phyloP scores from a whole-genome alignment of 495 filamentous ascomycete species.

The Hypoxylon fragiforme region DNA sequence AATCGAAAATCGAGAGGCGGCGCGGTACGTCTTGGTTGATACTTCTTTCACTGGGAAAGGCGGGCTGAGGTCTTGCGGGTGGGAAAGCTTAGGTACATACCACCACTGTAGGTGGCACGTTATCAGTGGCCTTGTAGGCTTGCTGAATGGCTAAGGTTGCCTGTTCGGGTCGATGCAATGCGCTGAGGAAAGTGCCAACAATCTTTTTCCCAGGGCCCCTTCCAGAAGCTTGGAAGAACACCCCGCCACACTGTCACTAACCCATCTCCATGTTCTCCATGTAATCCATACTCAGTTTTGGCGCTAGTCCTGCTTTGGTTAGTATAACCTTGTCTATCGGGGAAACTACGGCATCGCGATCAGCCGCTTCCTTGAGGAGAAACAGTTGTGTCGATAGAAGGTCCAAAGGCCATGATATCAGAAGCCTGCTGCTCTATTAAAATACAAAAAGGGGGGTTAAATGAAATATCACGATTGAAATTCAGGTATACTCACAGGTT shows the following conservation, averaged over 20 bases:
- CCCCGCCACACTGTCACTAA: neutral
- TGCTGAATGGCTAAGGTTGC: too few species aligned
- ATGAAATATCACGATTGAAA: neutral
- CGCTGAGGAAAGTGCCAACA: neutral
- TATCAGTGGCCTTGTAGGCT: neutral
- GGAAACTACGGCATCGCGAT: constrained; percentile 17
- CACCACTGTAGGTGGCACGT: too few species aligned
- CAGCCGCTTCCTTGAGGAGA: constrained; percentile 22
- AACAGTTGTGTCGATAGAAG: constrained; percentile 10
- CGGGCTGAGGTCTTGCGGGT: constrained; percentile 2
- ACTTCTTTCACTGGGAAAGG: too few species aligned
- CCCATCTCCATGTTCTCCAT: neutral
- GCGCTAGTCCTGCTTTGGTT: constrained; percentile 11
- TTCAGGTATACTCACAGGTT: constrained; percentile 9
- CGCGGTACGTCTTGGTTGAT: constrained; percentile 15
- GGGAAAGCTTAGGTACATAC: neutral
- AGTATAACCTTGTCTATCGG: constrained; percentile 7
- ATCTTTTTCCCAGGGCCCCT: too few species aligned
- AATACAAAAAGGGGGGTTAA: neutral
- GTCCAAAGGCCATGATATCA: constrained; percentile 9
- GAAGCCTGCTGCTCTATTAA: constrained; percentile 1
- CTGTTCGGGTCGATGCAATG: neutral
- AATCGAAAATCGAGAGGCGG: constrained; percentile 37
- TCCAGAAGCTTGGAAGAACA: constrained; percentile 14
- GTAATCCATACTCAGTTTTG: neutral